Percentiles rank a stretch among this genome's conserved stretches.
Conservation (phyloP, 192 early-diverging fungal genomes). For the Dissophora ornata region DNA sequence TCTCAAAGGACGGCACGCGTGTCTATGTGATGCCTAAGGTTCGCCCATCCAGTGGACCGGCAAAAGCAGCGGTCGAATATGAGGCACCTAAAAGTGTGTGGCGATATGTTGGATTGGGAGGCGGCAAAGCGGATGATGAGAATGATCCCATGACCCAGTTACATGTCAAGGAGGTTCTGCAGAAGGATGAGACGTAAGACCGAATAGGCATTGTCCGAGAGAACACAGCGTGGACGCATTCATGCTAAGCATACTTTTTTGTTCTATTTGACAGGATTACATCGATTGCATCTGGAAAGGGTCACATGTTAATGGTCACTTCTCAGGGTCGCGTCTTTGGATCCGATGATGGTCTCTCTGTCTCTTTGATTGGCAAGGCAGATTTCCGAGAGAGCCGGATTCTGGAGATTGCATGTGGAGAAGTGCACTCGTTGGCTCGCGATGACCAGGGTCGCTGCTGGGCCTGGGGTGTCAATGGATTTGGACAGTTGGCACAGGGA, state of each 20-base stretch:
- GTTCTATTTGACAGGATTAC: conserved; percentile 46
- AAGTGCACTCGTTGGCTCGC: conserved; percentile 53
- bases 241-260: too few relatives aligned
- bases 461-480: conserved; percentile 53
- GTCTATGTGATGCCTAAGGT: conserved; percentile 48
- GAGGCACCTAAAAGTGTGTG: conserved; percentile 17
- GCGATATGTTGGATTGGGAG: conserved; percentile 46
- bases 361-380: conserved; percentile 28
- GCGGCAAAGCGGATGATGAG: conserved; percentile 1
- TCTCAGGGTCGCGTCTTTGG: conserved; percentile 55
- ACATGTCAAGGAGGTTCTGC: conserved; percentile 25
- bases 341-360: conserved; percentile 45
- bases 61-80: conserved; percentile 41
- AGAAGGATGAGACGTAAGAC: conserved; percentile 30
- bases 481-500: conserved; percentile 55
- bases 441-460: conserved; percentile 48
- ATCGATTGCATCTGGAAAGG: conserved; percentile 51
- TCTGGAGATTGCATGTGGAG: conserved; percentile 53
- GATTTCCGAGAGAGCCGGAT: conserved; percentile 30
- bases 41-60: conserved; percentile 26
- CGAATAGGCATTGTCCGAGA: too few relatives aligned
- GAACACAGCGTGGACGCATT: too few relatives aligned
- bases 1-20: conserved; percentile 35
- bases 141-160: conserved; percentile 41
- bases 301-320: conserved; percentile 54